Percentiles rank a stretch among this genome's conserved stretches.
Conservation (phyloP, 2,329 filamentous ascomycete genomes). For the Aspergillus aculeatinus region DNA sequence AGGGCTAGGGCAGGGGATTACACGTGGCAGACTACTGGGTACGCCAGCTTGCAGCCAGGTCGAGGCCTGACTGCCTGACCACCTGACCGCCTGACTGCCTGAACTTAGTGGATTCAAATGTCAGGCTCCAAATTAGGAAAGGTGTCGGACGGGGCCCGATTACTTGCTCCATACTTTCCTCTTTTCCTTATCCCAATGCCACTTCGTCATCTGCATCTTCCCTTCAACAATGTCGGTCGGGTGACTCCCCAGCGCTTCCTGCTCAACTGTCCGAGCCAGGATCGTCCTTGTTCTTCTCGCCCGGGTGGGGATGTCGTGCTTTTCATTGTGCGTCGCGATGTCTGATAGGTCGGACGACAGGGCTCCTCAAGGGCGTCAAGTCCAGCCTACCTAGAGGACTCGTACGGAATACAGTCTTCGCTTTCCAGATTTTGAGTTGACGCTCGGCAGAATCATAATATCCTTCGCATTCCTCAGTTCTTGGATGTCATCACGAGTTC, state of each 20-base stretch:
- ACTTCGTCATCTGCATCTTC: neutral
- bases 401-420: neutral
- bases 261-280: neutral
- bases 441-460: neutral
- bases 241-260: conserved; percentile 10
- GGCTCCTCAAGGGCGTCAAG: neutral
- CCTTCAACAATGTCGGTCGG: conserved; percentile 12
- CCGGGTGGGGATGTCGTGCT: conserved; percentile 5
- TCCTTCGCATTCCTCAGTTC: neutral
- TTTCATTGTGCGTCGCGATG: neutral
- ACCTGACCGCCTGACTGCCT: conserved; percentile 13
- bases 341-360: neutral
- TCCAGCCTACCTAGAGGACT: too few species aligned
- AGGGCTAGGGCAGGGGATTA: conserved; percentile 22
- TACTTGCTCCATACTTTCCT: neutral
- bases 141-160: neutral
- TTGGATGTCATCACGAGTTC: neutral
- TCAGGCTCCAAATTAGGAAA: neutral
- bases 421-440: neutral
- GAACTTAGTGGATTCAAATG: conserved; percentile 1
- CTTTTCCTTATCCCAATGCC: neutral
- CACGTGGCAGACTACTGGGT: conserved; percentile 17
- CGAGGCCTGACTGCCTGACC: too few species aligned
- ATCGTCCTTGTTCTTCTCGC: neutral
- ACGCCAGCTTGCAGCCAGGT: too few species aligned